A percentile compares a stretch with the other conserved stretches of the same genome.
phyloP scores from a whole-genome alignment of 441 rosid genomes.

The Erysimum cheiri region DNA sequence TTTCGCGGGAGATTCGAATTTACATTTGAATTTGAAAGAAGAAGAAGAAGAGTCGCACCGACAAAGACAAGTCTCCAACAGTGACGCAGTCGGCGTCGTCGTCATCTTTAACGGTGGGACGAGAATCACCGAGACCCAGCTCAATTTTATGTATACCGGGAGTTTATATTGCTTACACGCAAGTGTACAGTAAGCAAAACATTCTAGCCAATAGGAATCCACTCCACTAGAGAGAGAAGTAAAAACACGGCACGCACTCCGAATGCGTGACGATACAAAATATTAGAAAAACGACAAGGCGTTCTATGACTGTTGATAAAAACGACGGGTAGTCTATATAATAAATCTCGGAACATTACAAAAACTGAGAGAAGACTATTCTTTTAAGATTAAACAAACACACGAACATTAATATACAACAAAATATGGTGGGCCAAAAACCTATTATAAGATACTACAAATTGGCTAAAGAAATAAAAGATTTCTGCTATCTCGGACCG shows the following conservation, averaged over 20 bases:
- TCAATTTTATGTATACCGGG: neutral
- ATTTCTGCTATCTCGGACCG: constrained; percentile 83
- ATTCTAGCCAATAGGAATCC: constrained; percentile 19
- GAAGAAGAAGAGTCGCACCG: constrained; percentile 34
- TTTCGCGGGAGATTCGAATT: constrained; percentile 53
- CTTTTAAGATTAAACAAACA: constrained; percentile 6
- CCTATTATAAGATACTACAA: constrained; percentile 29
- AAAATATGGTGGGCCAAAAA: constrained; percentile 31
- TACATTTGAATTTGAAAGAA: constrained; percentile 32
- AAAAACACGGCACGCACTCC: constrained; percentile 25
- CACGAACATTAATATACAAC: constrained; percentile 27
- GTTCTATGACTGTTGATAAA: neutral
- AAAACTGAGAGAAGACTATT: constrained; percentile 28
- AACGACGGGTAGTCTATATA: constrained; percentile 13
- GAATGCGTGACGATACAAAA: constrained; percentile 13
- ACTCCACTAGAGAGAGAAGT: neutral
- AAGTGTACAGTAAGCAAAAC: neutral
- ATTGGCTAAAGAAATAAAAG: neutral
- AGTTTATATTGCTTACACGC: neutral
- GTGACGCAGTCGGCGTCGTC: constrained; percentile 40
- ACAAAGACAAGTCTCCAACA: constrained; percentile 21
- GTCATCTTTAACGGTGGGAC: constrained; percentile 53
- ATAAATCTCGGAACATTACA: constrained; percentile 10
- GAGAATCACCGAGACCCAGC: constrained; percentile 9
- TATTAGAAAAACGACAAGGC: constrained; percentile 24